Conservation (phyloP, 306 rosid species). For the Biancaea sappan region DNA sequence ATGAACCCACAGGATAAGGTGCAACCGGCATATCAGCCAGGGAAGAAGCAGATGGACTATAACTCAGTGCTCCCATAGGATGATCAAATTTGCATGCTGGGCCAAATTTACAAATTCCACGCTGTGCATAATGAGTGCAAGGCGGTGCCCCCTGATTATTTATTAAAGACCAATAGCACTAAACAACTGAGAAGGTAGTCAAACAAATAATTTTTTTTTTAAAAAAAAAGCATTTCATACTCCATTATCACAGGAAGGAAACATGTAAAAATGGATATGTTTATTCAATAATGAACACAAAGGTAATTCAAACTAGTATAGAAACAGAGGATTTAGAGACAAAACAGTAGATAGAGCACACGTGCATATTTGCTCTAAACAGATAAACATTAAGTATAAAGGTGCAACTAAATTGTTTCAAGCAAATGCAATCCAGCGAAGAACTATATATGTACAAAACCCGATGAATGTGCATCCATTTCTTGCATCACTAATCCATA, state of each 20-base stretch:
- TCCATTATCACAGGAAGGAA: constrained; percentile 18
- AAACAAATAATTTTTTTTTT: neutral
- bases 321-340: neutral
- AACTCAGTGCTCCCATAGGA: constrained; percentile 83
- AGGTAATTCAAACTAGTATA: constrained; percentile 8
- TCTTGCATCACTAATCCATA: constrained; percentile 15
- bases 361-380: neutral
- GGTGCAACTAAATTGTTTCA: constrained; percentile 3
- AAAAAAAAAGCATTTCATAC: neutral
- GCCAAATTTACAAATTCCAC: constrained; percentile 92
- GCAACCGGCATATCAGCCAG: constrained; percentile 92
- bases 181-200: constrained; percentile 15
- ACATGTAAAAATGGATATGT: neutral
- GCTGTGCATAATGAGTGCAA: constrained; percentile 88
- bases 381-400: constrained; percentile 6
- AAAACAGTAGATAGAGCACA: constrained; percentile 1
- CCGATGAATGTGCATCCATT: neutral
- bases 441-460: constrained; percentile 16
- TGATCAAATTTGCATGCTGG: constrained; percentile 91
- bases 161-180: constrained; percentile 41
- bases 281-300: neutral
- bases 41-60: constrained; percentile 94
- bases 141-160: constrained; percentile 82
- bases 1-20: constrained; percentile 94
- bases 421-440: constrained; percentile 7